Conservation (phyloP, 495 filamentous ascomycete genomes). For the Jackrogersella multiformis region DNA sequence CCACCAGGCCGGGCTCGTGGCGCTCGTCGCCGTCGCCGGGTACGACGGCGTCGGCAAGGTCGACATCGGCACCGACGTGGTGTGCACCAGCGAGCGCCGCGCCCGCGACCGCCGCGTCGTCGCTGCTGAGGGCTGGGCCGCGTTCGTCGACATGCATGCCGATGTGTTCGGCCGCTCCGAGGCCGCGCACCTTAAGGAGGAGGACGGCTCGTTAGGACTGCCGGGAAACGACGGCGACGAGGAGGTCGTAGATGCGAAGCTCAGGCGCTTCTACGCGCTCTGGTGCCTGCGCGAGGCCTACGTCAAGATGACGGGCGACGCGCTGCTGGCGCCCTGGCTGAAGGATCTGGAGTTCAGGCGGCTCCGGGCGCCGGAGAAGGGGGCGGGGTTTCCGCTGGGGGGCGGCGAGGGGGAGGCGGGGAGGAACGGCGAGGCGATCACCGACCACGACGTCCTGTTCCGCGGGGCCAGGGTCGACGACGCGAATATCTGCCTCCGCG, state of each 20-base stretch:
- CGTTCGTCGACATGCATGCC: conserved; percentile 80
- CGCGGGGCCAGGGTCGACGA: conserved; percentile 50
- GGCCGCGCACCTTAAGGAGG: conserved; percentile 50
- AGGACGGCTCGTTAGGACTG: conserved; percentile 35
- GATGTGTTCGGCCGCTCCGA: conserved; percentile 72
- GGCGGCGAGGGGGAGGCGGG: conserved; percentile 31
- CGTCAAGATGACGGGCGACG: conserved; percentile 93
- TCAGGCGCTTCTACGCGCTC: conserved; percentile 84
- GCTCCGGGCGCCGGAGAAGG: conserved; percentile 48
- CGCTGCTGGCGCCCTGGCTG: conserved; percentile 82
- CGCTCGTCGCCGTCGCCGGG: conserved; percentile 55
- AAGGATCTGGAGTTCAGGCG: conserved; percentile 58
- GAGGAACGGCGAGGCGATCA: conserved; percentile 36
- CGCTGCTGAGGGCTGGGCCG: conserved; percentile 62
- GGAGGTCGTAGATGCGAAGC: conserved; percentile 47
- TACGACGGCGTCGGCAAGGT: conserved; percentile 40
- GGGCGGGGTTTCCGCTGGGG: conserved; percentile 29
- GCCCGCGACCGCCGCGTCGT: conserved; percentile 60
- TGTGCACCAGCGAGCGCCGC: conserved; percentile 76
- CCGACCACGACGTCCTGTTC: conserved; percentile 51
- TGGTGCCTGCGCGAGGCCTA: conserved; percentile 93
- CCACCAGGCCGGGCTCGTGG: conserved; percentile 84
- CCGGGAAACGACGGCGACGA: conserved; percentile 37
- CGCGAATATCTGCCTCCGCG: conserved; percentile 55
- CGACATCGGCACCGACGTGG: conserved; percentile 75